Conservation (phyloP, 768 basidiomycete genomes). For the Russula lepida region DNA sequence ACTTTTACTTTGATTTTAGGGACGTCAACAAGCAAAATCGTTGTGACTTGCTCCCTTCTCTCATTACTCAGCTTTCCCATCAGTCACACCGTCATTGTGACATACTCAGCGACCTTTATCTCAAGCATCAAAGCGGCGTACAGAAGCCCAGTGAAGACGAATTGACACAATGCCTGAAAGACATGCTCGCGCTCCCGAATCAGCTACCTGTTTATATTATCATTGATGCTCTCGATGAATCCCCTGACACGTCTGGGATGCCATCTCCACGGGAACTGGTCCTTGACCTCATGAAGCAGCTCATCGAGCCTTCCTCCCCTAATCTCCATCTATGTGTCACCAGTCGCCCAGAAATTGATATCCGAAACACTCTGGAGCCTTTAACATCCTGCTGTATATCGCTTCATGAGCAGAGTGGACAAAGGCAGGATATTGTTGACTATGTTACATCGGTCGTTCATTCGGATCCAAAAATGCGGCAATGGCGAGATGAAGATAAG, state of each 20-base stretch:
- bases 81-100: background rate
- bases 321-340: constrained; percentile 2
- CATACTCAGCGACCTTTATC: background rate
- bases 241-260: background rate
- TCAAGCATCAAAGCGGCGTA: background rate
- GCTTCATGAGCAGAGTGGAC: background rate
- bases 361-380: background rate
- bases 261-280: background rate
- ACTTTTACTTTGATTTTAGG: constrained; percentile 4
- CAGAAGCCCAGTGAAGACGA: background rate
- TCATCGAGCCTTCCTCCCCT: background rate
- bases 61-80: background rate
- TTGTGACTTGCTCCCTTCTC: background rate
- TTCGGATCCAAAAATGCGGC: background rate
- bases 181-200: background rate
- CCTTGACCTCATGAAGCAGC: background rate
- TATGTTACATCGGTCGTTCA: background rate
- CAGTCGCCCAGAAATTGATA: background rate
- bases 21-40: background rate
- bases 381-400: background rate
- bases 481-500: background rate
- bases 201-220: background rate
- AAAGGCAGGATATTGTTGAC: background rate
- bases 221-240: constrained; percentile 5
- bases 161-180: background rate